Conservation (phyloP, 176 grass and related monocot species). For the Triticum monococcum region DNA sequence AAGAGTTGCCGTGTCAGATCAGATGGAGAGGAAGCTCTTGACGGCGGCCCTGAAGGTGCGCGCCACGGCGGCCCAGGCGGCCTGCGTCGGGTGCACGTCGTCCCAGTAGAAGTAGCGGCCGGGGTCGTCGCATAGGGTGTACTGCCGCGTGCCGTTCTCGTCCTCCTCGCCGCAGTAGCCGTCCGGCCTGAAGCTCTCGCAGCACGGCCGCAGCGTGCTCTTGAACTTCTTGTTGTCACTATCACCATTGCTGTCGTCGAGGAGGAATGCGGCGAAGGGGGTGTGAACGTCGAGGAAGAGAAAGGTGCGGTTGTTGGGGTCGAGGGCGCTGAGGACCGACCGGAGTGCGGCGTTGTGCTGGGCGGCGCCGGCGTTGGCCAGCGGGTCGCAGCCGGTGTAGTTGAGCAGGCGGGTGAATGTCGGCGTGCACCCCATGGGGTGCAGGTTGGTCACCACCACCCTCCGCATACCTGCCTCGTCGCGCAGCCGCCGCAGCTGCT, state of each 20-base stretch:
- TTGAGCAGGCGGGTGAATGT: slow-evolving; percentile 45
- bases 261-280: slow-evolving; percentile 38
- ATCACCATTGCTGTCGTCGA: not conserved
- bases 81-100: slow-evolving; percentile 79
- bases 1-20: not conserved
- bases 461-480: slow-evolving; percentile 50
- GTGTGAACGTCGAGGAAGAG: slow-evolving; percentile 63
- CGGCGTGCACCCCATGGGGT: slow-evolving; percentile 75
- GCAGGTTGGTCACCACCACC: slow-evolving; percentile 75
- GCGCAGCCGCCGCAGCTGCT: slow-evolving; percentile 53
- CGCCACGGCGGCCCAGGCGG: slow-evolving; percentile 66
- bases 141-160: slow-evolving; percentile 45
- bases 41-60: slow-evolving; percentile 39
- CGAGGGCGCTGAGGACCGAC: slow-evolving; percentile 36
- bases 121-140: slow-evolving; percentile 47
- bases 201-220: slow-evolving; percentile 55
- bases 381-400: slow-evolving; percentile 51
- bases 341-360: slow-evolving; percentile 59
- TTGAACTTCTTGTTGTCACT: not conserved
- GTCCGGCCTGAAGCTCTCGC: slow-evolving; percentile 44
- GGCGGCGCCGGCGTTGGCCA: slow-evolving; percentile 42
- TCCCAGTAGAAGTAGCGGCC: slow-evolving; percentile 79
- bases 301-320: slow-evolving; percentile 39
- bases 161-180: slow-evolving; percentile 74
- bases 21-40: slow-evolving; percentile 36